Base-by-base conservation (phyloP, 1,139 yeast species). In the Debaryomyces singareniensis region DNA sequence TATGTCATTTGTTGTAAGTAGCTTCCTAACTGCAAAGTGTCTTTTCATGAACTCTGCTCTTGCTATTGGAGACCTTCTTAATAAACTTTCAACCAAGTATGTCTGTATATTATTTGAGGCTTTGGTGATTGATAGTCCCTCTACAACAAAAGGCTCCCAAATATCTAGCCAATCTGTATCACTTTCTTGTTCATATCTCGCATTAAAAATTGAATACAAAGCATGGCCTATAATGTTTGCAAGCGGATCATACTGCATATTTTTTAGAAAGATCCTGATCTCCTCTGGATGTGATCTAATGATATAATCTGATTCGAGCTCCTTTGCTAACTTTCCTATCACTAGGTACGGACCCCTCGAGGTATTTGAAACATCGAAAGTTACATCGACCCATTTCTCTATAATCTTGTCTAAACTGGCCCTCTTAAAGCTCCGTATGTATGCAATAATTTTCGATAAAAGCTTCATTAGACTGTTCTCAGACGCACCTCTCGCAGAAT, bases 181-280 rank as follows among this genome's bases (percentile, higher is more conserved):
- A 4, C 43, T 44, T 10, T 31, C 31, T 5, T 30, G 16, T 12
- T 29, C 31, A 20, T 44, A 39, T 2, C 43, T 15, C 4, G 61
- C 61, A 16, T 58, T 50, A 32, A 62, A 59, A 2, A 82, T 42
- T 0, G 75, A 51, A 11, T 64, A 61, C 1, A 85, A 42, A 11
- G 83, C 68, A 46, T 78, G 82, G 16, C 85, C 80, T 11, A 80
- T 69, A 1, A 81, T 70, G 39, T 77, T 81, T 0, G 93, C 81
- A 32, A 84, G 50, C 0, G 84, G 71, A 40, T 73, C 76, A 1
- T 78, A 65, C 39, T 64, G 55, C 58, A 83, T 73, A 6, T 66
- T 51, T 0, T 56, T 39, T 6, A 83, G 49, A 5, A 84, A 65
- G 5, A 58, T 55, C 2, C 44, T 41, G 5, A 74, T 43, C 35